Base-by-base conservation (phyloP, 192 early-diverging fungal genomes). In the Umbelopsis isabellina region DNA sequence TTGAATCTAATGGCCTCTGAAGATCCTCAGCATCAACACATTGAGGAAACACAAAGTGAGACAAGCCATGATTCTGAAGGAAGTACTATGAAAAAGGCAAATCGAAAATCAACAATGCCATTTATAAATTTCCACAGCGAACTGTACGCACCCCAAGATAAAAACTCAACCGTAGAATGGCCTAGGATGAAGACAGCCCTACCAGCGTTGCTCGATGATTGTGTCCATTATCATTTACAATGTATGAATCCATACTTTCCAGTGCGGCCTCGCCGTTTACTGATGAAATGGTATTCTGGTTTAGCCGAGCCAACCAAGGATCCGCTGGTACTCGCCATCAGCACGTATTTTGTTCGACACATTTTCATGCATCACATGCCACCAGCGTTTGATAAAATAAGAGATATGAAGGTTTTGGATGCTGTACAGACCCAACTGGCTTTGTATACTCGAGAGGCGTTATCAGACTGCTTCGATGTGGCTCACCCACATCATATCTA, bases 181-280 rank as follows among this genome's bases (percentile, higher is more conserved):
- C 70, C 70, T 46, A 52, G 55, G 61, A 33, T 72, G 35, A 49
- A 30, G 18, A 46, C 58, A 0, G 20, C 53, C 15, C 46, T 72
- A 2, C 70, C 70, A n/a, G 41, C 65, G 13, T 44, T 66, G 41
- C 20, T 72, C n/a, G 72, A 74, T 49, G 65, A 74, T 23, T 74
- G 72, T 48, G 53, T 74, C 4, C 72, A 69, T 15, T 67, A 58
- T 20, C 49, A 52, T 44, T 37, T 74, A 8, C 47, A 66, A 3
- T 74, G 72, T 30, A 74, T 74, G 72, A 74, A 74, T 45, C 72
- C 65, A 20, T 74, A 74, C 21, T 74, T 50, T 41, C 66, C 72
- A n/a, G 67, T 74, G 2, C 51, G 49, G 22, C 72, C 72, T 21
- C 46, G 65, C 9, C 25, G 65, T 9, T 16, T 49, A 16, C 53